Conservation (phyloP, 768 basidiomycete species). For the Suillus paluster region DNA sequence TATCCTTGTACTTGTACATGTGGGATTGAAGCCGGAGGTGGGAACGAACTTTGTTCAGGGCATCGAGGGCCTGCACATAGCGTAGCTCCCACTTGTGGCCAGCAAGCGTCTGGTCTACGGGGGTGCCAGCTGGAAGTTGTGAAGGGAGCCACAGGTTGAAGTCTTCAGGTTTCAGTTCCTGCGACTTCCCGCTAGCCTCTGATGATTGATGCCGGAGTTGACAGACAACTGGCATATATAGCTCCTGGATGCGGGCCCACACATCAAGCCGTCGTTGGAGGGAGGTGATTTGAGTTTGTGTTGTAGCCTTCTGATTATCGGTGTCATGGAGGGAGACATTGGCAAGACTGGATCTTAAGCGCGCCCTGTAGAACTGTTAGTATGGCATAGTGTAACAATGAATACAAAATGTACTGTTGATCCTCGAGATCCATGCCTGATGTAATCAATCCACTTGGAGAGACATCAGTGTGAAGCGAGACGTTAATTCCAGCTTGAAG, state of each 20-base stretch:
- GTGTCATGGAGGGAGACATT: background rate
- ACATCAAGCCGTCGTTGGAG: background rate
- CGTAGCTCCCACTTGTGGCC: slow-evolving; percentile 6
- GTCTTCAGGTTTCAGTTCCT: background rate
- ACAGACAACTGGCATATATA: background rate
- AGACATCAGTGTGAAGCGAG: background rate
- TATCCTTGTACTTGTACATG: slow-evolving; percentile 18
- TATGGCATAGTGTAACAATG: too few relatives aligned
- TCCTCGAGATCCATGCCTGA: background rate
- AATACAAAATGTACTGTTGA: too few relatives aligned
- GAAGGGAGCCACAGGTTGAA: background rate
- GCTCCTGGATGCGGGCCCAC: background rate
- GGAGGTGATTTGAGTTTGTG: too few relatives aligned
- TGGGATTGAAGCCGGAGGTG: slow-evolving; percentile 10
- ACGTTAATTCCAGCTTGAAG: background rate
- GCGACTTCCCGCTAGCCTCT: background rate
- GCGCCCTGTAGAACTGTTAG: background rate
- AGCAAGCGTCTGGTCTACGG: background rate
- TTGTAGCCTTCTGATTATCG: background rate
- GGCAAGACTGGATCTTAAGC: background rate
- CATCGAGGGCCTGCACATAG: slow-evolving; percentile 17
- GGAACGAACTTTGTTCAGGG: slow-evolving; percentile 6
- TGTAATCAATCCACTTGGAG: background rate
- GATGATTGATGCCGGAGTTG: background rate
- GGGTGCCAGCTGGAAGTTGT: background rate